Evolutionary conservation across 1,284 basidiomycete species (phyloP).

Genomic region (Ustilago xerochloae): DNA sequence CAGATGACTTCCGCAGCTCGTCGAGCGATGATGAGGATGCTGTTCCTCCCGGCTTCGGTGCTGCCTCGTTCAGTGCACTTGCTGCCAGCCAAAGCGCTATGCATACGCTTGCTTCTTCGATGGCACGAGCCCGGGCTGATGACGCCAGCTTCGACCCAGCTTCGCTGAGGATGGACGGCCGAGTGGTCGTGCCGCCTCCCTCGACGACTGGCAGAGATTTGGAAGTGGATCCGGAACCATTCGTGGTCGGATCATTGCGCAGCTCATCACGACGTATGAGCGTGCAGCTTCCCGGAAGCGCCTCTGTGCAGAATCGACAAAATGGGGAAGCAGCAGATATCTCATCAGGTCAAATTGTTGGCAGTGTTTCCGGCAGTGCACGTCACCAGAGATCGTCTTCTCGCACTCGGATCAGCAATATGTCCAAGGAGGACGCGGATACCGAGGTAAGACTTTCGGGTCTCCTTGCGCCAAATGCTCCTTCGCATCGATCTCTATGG

Average conservation of each 20-base stretch:
- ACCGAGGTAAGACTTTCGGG: slow-evolving; percentile 53
- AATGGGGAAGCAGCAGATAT: slow-evolving; percentile 5
- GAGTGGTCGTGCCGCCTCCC: slow-evolving; percentile 34
- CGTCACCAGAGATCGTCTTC: slow-evolving; percentile 39
- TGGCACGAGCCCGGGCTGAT: slow-evolving; percentile 38
- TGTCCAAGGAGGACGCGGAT: slow-evolving; percentile 48
- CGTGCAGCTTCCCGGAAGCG: slow-evolving; percentile 26
- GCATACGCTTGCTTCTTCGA: slow-evolving; percentile 30
- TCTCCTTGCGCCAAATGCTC: slow-evolving; percentile 59
- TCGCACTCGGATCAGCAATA: slow-evolving; percentile 44
- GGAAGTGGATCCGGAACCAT: slow-evolving; percentile 25
- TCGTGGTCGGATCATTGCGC: slow-evolving; percentile 42
- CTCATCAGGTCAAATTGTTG: not conserved
- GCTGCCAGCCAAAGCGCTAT: slow-evolving; percentile 50
- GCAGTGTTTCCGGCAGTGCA: slow-evolving; percentile 13
- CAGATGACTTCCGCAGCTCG: slow-evolving; percentile 37
- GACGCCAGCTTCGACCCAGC: slow-evolving; percentile 55
- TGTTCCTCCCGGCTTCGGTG: slow-evolving; percentile 45
- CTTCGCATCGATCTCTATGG: slow-evolving; percentile 59
- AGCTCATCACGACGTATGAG: slow-evolving; percentile 44
- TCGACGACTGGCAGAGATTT: slow-evolving; percentile 23
- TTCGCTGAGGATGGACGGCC: slow-evolving; percentile 55
- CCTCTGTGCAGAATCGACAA: slow-evolving; percentile 8
- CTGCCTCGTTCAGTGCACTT: slow-evolving; percentile 54
- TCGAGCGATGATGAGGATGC: slow-evolving; percentile 43